Evolutionary conservation across 805 yeast species (phyloP).

Genomic region (Sugiyamaella qingdaonensis): DNA sequence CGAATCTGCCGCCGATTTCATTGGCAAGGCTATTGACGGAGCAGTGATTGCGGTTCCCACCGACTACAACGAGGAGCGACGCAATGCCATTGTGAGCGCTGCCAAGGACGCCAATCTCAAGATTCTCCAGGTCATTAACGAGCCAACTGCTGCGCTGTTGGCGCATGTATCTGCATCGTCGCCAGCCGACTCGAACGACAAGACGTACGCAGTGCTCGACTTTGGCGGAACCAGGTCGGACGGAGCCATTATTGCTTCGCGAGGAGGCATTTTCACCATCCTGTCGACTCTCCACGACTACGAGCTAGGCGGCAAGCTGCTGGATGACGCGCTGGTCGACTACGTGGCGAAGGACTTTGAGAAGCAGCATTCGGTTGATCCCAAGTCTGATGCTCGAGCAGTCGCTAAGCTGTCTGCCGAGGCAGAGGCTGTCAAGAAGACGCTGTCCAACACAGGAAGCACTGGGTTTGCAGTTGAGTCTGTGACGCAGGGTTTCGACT

Average conservation of each 20-base stretch:
- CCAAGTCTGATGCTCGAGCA: constrained; percentile 76
- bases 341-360: constrained; percentile 90
- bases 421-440: constrained; percentile 79
- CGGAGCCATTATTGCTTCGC: constrained; percentile 86
- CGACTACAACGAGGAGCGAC: constrained; percentile 72
- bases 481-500: constrained; percentile 89
- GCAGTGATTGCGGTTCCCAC: constrained; percentile 90
- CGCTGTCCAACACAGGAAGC: constrained; percentile 81
- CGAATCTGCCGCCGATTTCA: constrained; percentile 87
- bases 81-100: constrained; percentile 54
- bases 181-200: constrained; percentile 45
- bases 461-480: constrained; percentile 94
- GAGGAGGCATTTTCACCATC: constrained; percentile 91
- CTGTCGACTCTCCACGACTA: constrained; percentile 80
- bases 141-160: constrained; percentile 86
- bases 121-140: constrained; percentile 83
- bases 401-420: constrained; percentile 84
- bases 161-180: constrained; percentile 55
- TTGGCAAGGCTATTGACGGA: constrained; percentile 75
- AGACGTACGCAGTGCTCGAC: constrained; percentile 86
- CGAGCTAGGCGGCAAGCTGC: constrained; percentile 80
- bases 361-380: constrained; percentile 78
- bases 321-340: constrained; percentile 77
- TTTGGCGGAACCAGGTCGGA: constrained; percentile 96
- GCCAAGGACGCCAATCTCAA: constrained; percentile 70